These are phyloP conservation scores for Taxawa tesnikishii DNA, from an alignment of 2,329 filamentous ascomycete species.

Conservation along the genomic window DNA sequence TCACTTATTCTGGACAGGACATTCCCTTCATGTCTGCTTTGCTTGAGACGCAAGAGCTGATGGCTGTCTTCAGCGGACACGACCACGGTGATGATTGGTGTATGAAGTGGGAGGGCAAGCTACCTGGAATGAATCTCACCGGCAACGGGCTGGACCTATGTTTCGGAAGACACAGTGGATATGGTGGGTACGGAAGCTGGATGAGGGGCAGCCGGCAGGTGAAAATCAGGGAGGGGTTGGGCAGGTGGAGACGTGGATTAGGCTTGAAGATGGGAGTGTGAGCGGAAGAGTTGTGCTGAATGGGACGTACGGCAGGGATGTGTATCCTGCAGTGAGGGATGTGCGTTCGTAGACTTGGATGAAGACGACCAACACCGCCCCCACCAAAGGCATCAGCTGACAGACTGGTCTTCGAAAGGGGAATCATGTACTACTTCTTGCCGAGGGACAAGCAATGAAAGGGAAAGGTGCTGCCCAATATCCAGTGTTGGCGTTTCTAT, in stretches of 20 bases:
- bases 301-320: slow-evolving; percentile 16
- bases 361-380: no score
- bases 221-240: slow-evolving; percentile 8
- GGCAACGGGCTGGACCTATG: slow-evolving; percentile 21
- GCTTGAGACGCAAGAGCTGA: slow-evolving; percentile 39
- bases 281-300: slow-evolving; percentile 18
- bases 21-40: slow-evolving; percentile 52
- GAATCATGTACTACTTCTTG: no score
- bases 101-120: slow-evolving; percentile 15
- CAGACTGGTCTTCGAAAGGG: no score
- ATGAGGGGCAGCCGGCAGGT: slow-evolving; percentile 18
- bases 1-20: slow-evolving; percentile 36
- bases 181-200: slow-evolving; percentile 20
- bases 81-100: slow-evolving; percentile 40
- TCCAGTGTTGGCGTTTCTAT: no score
- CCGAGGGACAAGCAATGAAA: no score
- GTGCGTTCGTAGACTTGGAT: background rate
- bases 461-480: no score
- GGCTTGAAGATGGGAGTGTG: slow-evolving; percentile 17
- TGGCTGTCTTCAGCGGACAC: slow-evolving; percentile 52
- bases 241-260: slow-evolving; percentile 19
- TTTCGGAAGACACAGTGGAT: slow-evolving; percentile 14
- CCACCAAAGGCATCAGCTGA: no score
- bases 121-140: slow-evolving; percentile 15
- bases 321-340: slow-evolving; percentile 12